phyloP scores from a whole-genome alignment of 768 basidiomycete species.

The Trichaptum fuscoviolaceum region DNA sequence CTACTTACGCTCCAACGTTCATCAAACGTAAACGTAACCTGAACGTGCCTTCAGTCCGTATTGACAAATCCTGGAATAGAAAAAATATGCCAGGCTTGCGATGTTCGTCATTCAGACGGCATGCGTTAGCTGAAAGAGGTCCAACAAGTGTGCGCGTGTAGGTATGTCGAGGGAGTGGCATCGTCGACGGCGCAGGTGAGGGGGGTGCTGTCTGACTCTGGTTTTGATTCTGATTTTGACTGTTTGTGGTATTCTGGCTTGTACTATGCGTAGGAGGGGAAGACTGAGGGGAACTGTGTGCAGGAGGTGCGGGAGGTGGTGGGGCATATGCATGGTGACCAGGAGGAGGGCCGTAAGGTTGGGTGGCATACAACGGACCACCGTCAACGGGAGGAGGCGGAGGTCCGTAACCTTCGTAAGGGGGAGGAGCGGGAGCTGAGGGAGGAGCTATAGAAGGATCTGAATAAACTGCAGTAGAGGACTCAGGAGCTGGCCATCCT shows the following conservation, averaged over 20 bases:
- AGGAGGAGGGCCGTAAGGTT: slow-evolving; percentile 35
- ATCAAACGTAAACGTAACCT: slow-evolving; percentile 82
- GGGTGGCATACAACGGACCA: slow-evolving; percentile 31
- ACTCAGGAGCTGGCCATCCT: slow-evolving; percentile 35
- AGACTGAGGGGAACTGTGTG: slow-evolving; percentile 18
- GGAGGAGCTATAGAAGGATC: slow-evolving; percentile 28
- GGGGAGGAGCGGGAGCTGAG: not conserved
- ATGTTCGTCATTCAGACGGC: slow-evolving; percentile 78
- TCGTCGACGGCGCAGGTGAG: slow-evolving; percentile 25
- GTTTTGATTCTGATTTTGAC: slow-evolving; percentile 16
- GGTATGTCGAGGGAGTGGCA: slow-evolving; percentile 55
- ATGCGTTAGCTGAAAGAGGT: slow-evolving; percentile 81
- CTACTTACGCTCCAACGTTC: slow-evolving; percentile 85
- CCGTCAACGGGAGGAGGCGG: not conserved
- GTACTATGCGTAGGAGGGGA: slow-evolving; percentile 16
- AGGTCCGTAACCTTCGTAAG: not conserved
- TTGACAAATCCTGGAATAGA: slow-evolving; percentile 90
- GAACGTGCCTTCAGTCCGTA: slow-evolving; percentile 90
- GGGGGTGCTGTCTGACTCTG: slow-evolving; percentile 28
- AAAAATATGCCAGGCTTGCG: slow-evolving; percentile 88
- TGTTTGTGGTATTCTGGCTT: not conserved
- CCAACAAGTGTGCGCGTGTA: slow-evolving; percentile 90
- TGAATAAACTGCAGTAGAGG: slow-evolving; percentile 36
- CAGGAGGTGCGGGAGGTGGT: slow-evolving; percentile 16
- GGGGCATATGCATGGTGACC: slow-evolving; percentile 28